Base-by-base conservation (phyloP, 345 rosid species). In the Fremontodendron californicum region DNA sequence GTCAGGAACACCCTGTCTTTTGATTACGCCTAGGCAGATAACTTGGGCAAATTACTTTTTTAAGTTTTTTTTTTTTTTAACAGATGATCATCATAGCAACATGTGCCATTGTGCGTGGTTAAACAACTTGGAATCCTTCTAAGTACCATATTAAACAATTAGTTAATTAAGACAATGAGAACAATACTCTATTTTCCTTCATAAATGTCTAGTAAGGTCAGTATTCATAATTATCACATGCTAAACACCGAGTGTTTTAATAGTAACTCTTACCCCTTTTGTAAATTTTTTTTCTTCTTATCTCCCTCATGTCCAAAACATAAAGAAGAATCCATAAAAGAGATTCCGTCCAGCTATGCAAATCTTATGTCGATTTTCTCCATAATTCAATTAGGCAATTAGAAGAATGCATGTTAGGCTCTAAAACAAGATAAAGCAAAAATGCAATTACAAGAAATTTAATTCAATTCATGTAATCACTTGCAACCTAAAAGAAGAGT, bases 241-340 rank as follows among this genome's bases (percentile, higher is more conserved):
- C 81, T 66, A 39, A 55, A 31, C 57, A 21, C 58, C 23, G 9
- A 74, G 18, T 2, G 11, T 67, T 73, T 67, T 29, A 25, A 15
- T 6, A 25, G 8, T 33, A 67, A 60, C 19, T 73, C 75, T 39
- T 52, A n/a, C 64, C 48, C 61, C 25, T 42, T 11, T 21, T 39
- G 5, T 40, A 3, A 4, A 8, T 54, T 61, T 16, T 65, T 23
- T 11, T 19, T 42, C 45, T 51, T 72, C 18, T 43, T 63, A 23
- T 13, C 63, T 61, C 31, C 31, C 61, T 75, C 42, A 45, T 60
- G 48, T 78, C 45, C 27, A 31, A 69, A 73, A 46, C 25, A 40
- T 61, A 64, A 31, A 66, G 55, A 49, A 73, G 66, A 77, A 81
- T 70, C n/a, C 77, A 43, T 25, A 72, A 82, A 76, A 77, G 81